Evolutionary conservation across 148 eudicot species (phyloP), one percentile per base, ranked within the genome.

Genomic region (Suaeda aralocaspica): DNA sequence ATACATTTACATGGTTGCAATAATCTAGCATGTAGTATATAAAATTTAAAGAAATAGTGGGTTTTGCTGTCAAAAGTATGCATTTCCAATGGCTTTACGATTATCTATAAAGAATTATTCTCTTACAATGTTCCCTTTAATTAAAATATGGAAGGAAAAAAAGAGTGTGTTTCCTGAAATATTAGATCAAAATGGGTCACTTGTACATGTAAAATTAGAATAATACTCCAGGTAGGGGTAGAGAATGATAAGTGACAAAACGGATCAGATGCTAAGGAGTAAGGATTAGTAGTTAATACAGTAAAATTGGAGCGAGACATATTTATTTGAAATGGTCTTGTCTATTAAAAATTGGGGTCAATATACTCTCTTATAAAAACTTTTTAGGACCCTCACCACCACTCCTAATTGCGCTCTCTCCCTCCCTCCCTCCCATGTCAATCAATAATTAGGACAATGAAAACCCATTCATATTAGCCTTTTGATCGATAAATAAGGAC

Each of bases 401-500:
- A 60, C 14, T 39, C 50, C 31, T 42, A 39, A 41, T 63, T 63
- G 67, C 41, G 30, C 48, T 63, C 62, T 45, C 48, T 63, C 62
- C 26, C 24, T 44, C 46, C 5, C 25, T 41, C 36, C 29, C 44
- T 45, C 21, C 42, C 52, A 45, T 71, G 59, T 72, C 57, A 77
- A 67, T 72, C 67, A 71, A 48, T 50, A 52, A 33, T 55, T 56
- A 45, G 76, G 72, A 78, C 73, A 78, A 78, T 39, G 77, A 31
- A 68, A 73, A 68, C 45, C 36, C 36, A 74, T 65, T 74, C 52
- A 31, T 69, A 49, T 63, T 63, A 69, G 65, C 70, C 78, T 78
- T 78, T 64, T 64, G 71, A 70, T 74, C n/a, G 46, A 69, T 50
- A 60, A 52, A 77, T 70, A 64, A 60, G 78, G 86, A 83, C 86